These are phyloP conservation scores for Solanum chiquidenum DNA, from an alignment of 257 asterid genomes.

Conservation along the genomic window DNA sequence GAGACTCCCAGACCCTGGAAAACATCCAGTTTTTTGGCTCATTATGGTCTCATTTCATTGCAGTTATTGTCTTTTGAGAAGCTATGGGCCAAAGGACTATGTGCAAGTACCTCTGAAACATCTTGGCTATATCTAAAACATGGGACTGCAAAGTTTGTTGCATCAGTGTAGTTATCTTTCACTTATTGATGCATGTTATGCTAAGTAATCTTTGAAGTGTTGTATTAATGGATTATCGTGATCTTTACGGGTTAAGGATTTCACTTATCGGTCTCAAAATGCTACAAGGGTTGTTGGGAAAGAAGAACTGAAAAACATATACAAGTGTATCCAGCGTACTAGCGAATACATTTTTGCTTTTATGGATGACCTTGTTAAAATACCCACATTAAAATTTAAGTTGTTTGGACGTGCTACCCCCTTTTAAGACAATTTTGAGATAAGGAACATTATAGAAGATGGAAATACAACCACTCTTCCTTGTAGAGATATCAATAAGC, in stretches of 20 bases:
- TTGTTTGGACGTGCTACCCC: slow-evolving; percentile 45
- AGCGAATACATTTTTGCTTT: slow-evolving; percentile 29
- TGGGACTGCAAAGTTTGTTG: slow-evolving; percentile 69
- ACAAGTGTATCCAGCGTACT: slow-evolving; percentile 46
- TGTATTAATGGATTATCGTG: background rate
- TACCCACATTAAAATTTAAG: slow-evolving; percentile 27
- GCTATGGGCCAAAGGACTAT: slow-evolving; percentile 78
- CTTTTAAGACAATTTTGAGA: slow-evolving; percentile 5
- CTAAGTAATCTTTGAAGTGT: background rate
- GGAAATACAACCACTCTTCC: background rate
- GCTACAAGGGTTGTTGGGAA: slow-evolving; percentile 77
- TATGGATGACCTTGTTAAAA: slow-evolving; percentile 45
- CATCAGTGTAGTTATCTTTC: slow-evolving; percentile 44
- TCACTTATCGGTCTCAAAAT: slow-evolving; percentile 68
- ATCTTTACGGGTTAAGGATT: slow-evolving; percentile 69
- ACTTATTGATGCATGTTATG: background rate
- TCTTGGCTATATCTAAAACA: slow-evolving; percentile 70
- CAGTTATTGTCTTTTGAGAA: slow-evolving; percentile 77
- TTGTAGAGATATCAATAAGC: background rate
- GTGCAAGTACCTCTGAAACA: slow-evolving; percentile 60
- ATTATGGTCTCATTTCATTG: background rate
- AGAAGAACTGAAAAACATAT: slow-evolving; percentile 52
- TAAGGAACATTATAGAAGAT: background rate
- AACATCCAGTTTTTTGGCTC: too few relatives aligned
- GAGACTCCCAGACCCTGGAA: too few relatives aligned